Percentiles rank a stretch among this genome's conserved stretches.
Evolutionary conservation across 176 grass and related monocot genomes (phyloP).

Genomic region (Miscanthus lutarioriparius): DNA sequence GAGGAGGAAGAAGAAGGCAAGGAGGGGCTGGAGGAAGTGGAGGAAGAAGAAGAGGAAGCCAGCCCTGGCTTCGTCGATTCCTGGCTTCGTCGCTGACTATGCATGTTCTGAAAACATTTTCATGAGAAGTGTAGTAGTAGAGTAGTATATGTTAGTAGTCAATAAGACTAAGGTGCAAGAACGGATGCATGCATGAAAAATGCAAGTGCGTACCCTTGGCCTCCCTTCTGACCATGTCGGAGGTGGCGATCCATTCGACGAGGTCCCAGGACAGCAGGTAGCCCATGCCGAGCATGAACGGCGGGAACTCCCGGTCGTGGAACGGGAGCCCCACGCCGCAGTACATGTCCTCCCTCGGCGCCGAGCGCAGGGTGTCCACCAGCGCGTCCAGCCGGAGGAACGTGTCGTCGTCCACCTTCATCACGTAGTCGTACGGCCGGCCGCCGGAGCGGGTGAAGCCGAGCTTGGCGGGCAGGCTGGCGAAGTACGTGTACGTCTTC

Average conservation of each 20-base stretch:
- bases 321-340: conserved; percentile 59
- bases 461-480: conserved; percentile 44
- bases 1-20: no score
- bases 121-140: neutral
- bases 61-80: no score
- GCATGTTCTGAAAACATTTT: neutral
- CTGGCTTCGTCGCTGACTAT: no score
- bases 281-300: conserved; percentile 87
- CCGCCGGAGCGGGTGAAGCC: neutral
- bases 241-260: conserved; percentile 68
- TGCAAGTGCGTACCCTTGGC: conserved; percentile 30
- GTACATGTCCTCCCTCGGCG: conserved; percentile 70
- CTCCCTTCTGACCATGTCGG: conserved; percentile 48
- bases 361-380: conserved; percentile 36
- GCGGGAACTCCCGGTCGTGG: conserved; percentile 22
- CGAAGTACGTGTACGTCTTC: conserved; percentile 69
- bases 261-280: conserved; percentile 91
- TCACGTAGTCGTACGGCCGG: conserved; percentile 69
- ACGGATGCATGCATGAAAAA: neutral
- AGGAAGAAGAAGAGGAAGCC: no score
- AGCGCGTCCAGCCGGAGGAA: conserved; percentile 67
- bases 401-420: conserved; percentile 92
- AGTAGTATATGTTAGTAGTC: neutral
- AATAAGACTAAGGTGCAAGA: neutral
- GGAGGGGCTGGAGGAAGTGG: no score